Percentiles rank a stretch among this genome's conserved stretches.
Conservation (phyloP, 305 asterid species). For the Solanum hybrid region DNA sequence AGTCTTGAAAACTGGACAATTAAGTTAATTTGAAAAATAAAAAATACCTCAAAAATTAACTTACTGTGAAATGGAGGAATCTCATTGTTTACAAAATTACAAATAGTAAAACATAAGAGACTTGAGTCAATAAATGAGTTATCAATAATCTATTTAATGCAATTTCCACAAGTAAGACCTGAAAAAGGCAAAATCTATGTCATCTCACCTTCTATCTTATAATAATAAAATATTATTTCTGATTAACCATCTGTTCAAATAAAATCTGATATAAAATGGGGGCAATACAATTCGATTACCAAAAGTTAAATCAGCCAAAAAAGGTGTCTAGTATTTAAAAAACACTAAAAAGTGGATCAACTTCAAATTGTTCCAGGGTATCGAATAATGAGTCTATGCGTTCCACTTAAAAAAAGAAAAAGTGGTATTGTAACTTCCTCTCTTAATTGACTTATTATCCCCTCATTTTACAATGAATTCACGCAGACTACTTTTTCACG, state of each 20-base stretch:
- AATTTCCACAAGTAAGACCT: not conserved
- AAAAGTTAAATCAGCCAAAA: not conserved
- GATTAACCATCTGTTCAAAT: too few relatives aligned
- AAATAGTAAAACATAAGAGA: not conserved
- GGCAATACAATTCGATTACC: slow-evolving; percentile 7
- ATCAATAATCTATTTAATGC: not conserved
- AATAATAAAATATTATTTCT: too few relatives aligned
- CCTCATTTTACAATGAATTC: not conserved
- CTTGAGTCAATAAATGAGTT: not conserved
- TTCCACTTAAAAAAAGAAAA: slow-evolving; percentile 20
- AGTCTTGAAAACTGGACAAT: too few relatives aligned
- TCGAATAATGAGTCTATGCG: slow-evolving; percentile 6
- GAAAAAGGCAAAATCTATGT: too few relatives aligned
- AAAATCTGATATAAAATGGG: too few relatives aligned
- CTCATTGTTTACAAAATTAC: not conserved
- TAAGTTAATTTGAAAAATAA: too few relatives aligned
- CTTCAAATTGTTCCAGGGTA: not conserved
- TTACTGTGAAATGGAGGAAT: too few relatives aligned
- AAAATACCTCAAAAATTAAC: too few relatives aligned
- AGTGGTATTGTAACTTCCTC: slow-evolving; percentile 12
- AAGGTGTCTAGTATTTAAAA: not conserved
- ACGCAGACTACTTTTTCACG: slow-evolving; percentile 9
- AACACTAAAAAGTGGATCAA: not conserved
- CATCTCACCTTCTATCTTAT: too few relatives aligned
- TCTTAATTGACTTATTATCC: too few relatives aligned